Base-by-base conservation (phyloP, 495 filamentous ascomycete genomes). In the Aspergillus conjunctus region DNA sequence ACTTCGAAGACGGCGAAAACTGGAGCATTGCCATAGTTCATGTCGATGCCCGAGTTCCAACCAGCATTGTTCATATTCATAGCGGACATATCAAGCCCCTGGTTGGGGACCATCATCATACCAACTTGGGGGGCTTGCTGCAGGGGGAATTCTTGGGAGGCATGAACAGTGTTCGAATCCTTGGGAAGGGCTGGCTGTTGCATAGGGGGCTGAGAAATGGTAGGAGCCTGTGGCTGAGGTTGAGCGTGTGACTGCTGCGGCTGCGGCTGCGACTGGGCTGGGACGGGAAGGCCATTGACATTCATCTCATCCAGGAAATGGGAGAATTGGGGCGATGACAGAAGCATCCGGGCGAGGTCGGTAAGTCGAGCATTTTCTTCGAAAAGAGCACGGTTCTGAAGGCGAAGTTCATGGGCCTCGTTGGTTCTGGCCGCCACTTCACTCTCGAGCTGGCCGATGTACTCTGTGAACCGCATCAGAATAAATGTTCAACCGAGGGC, bases 371-470 rank as follows among this genome's bases (percentile, higher is more conserved):
- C 80, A 75, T 95, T 96, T 75, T 96, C 91, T 43, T 92, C 87
- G 62, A 81, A 77, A 32, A 97, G 80, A 15, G 81, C 84, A 34
- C 83, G 81, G 80, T 94, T 96, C 68, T 92, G 81, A 1, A 79
- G 69, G 44, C 85, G 83, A 5, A 93, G 79, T n/a, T 91, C 86
- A 48, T 84, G 84, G 60, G 85, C 81, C 69, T 95, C 91, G 59
- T 79, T 86, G 18, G 84, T 83, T 71, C 90, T 89, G 59, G 74
- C 74, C 6, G 90, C 87, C 58, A 96, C 83, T 73, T 96, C 91
- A 59, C 81, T 81, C 74, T 97, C 92, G n/a, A 97, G 88, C 68
- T 96, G 90, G 56, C 82, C 82, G 67, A 97, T 97, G 71, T 98
- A 97, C 81, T 97, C 94, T 98, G 46, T 2, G 68, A 41, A 58